Evolutionary conservation across 305 asterid genomes (phyloP).

Genomic region (Fraxinus angustifolia): DNA sequence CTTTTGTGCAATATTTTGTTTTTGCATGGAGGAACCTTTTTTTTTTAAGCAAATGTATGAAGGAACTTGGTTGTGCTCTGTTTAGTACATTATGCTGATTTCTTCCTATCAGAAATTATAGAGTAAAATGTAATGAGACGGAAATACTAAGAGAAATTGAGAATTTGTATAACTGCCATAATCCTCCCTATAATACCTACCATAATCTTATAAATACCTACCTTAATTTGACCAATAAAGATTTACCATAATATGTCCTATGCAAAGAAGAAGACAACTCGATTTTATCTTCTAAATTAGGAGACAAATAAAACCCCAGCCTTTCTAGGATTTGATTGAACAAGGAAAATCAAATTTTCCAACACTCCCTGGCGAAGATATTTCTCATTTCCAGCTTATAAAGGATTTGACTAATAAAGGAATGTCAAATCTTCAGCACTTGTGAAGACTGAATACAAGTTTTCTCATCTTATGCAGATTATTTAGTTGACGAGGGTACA

Average conservation of each 20-base stretch:
- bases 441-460: conserved; percentile 10
- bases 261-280: neutral
- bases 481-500: conserved; percentile 90
- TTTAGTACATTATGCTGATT: neutral
- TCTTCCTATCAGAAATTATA: neutral
- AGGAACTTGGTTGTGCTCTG: neutral
- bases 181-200: neutral
- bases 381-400: neutral
- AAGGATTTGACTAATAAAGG: neutral
- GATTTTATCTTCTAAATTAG: neutral
- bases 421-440: neutral
- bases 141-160: neutral
- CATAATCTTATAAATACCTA: neutral
- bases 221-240: neutral
- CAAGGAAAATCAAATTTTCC: neutral
- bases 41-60: neutral
- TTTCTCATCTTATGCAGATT: conserved; percentile 55
- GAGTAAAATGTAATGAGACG: neutral
- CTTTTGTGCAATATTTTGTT: neutral
- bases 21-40: neutral
- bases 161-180: neutral
- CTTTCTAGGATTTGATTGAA: neutral
- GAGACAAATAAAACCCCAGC: neutral
- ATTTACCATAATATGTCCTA: neutral
- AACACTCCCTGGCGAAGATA: neutral